A percentile compares a stretch with the other conserved stretches of the same genome.
These are phyloP conservation scores for Tillandsia fasciculata DNA, from an alignment of 176 grass and related monocot species.

Conservation along the genomic window DNA sequence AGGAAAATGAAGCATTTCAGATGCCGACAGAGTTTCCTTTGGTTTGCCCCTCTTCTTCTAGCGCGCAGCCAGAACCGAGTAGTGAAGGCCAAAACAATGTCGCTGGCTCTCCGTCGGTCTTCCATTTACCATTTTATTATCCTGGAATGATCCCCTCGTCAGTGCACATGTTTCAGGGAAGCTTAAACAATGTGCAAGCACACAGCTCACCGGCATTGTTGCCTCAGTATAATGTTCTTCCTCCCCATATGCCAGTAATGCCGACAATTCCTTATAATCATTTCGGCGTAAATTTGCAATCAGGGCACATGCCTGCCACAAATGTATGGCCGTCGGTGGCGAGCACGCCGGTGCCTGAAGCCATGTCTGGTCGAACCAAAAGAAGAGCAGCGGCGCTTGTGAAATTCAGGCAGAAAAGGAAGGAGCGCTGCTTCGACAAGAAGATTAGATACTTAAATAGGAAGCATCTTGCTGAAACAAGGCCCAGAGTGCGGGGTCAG, in stretches of 20 bases:
- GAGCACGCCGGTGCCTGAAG: slow-evolving; percentile 36
- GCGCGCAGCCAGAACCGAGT: slow-evolving; percentile 41
- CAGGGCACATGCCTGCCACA: slow-evolving; percentile 41
- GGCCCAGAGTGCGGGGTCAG: slow-evolving; percentile 80
- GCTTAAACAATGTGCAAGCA: slow-evolving; percentile 39
- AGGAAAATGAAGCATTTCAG: slow-evolving; percentile 28
- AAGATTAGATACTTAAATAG: slow-evolving; percentile 87
- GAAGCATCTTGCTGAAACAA: slow-evolving; percentile 77
- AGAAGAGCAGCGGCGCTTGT: slow-evolving; percentile 71
- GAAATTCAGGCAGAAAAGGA: slow-evolving; percentile 93
- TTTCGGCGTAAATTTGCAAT: slow-evolving; percentile 37
- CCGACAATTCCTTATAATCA: slow-evolving; percentile 50
- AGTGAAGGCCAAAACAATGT: slow-evolving; percentile 43
- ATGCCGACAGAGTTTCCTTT: slow-evolving; percentile 36
- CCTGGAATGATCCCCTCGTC: slow-evolving; percentile 41
- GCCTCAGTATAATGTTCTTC: slow-evolving; percentile 59
- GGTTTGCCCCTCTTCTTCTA: slow-evolving; percentile 52
- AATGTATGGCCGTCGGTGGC: slow-evolving; percentile 41
- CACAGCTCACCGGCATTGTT: slow-evolving; percentile 29
- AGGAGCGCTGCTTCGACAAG: slow-evolving; percentile 90
- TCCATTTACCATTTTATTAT: slow-evolving; percentile 68
- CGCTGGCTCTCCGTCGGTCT: slow-evolving; percentile 42
- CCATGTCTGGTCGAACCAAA: slow-evolving; percentile 37
- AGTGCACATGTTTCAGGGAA: slow-evolving; percentile 57
- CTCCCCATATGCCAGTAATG: slow-evolving; percentile 42